Percentiles rank a stretch among this genome's conserved stretches.
phyloP scores from a whole-genome alignment of 345 rosid genomes.

The Sisymbrium irio region DNA sequence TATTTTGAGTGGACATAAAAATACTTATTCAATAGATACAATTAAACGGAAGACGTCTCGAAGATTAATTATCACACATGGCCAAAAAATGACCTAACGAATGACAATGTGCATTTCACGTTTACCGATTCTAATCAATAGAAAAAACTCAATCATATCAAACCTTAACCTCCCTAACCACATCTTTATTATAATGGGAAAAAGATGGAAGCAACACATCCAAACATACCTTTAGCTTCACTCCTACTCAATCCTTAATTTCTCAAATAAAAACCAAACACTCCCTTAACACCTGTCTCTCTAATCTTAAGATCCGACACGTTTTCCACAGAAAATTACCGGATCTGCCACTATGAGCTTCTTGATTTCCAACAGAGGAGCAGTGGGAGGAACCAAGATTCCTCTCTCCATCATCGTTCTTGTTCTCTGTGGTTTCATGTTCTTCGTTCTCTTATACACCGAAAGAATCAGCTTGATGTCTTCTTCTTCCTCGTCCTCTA shows the following conservation, averaged over 20 bases:
- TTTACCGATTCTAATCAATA: slow-evolving; percentile 21
- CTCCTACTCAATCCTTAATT: slow-evolving; percentile 51
- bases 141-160: slow-evolving; percentile 16
- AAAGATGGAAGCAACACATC: slow-evolving; percentile 35
- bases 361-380: slow-evolving; percentile 30
- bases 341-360: slow-evolving; percentile 42
- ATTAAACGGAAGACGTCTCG: background rate
- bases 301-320: background rate
- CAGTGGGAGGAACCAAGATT: slow-evolving; percentile 49
- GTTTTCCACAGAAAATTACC: background rate
- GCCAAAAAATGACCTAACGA: background rate
- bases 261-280: slow-evolving; percentile 25
- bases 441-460: slow-evolving; percentile 61
- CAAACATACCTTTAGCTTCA: slow-evolving; percentile 34
- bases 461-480: slow-evolving; percentile 48
- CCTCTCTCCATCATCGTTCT: slow-evolving; percentile 51
- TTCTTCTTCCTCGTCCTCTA: slow-evolving; percentile 36
- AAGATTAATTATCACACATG: background rate
- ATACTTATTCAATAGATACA: background rate
- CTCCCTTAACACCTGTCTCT: slow-evolving; percentile 38
- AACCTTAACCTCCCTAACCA: slow-evolving; percentile 24
- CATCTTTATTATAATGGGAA: slow-evolving; percentile 18
- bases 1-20: background rate
- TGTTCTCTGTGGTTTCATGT: slow-evolving; percentile 48
- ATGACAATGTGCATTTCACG: slow-evolving; percentile 33